phyloP scores from a whole-genome alignment of 169 alveolate genomes.

The Babesia ovis region DNA sequence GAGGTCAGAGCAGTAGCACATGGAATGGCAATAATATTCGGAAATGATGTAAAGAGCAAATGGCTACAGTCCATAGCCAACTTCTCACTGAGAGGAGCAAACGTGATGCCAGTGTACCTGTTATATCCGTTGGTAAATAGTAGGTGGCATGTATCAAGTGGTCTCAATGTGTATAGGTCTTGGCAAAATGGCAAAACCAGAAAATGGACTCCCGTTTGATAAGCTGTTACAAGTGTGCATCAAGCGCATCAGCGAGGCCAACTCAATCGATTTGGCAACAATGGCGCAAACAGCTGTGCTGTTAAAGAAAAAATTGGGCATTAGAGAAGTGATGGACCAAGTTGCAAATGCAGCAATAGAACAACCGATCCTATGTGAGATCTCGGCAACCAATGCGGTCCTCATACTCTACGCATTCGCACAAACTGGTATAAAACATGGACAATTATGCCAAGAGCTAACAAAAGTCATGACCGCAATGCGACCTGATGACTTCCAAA shows the following conservation, averaged over 20 bases:
- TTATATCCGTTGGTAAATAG: constrained; percentile 61
- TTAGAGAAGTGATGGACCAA: constrained; percentile 2
- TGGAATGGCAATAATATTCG: constrained; percentile 41
- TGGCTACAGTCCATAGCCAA: constrained; percentile 52
- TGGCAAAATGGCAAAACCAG: constrained; percentile 35
- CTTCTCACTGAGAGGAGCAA: constrained; percentile 42
- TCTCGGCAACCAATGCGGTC: constrained; percentile 67
- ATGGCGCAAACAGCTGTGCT: constrained; percentile 55
- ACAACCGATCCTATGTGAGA: constrained; percentile 10
- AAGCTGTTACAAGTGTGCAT: constrained; percentile 16
- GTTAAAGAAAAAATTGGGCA: constrained; percentile 5
- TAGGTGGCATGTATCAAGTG: background rate
- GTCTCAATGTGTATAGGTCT: constrained; percentile 21
- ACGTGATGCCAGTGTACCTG: constrained; percentile 56
- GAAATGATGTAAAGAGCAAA: constrained; percentile 4
- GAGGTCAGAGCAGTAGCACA: constrained; percentile 66
- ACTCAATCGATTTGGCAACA: constrained; percentile 66
- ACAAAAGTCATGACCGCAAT: constrained; percentile 22
- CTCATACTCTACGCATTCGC: constrained; percentile 58
- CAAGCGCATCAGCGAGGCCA: constrained; percentile 59
- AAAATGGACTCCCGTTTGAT: constrained; percentile 22
- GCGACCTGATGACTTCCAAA: constrained; percentile 48
- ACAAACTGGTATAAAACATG: constrained; percentile 21
- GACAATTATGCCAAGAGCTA: constrained; percentile 1
- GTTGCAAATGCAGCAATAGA: constrained; percentile 25